phyloP scores from a whole-genome alignment of 352 stramenopile genomes.

The Phytophthora ohioensis region DNA sequence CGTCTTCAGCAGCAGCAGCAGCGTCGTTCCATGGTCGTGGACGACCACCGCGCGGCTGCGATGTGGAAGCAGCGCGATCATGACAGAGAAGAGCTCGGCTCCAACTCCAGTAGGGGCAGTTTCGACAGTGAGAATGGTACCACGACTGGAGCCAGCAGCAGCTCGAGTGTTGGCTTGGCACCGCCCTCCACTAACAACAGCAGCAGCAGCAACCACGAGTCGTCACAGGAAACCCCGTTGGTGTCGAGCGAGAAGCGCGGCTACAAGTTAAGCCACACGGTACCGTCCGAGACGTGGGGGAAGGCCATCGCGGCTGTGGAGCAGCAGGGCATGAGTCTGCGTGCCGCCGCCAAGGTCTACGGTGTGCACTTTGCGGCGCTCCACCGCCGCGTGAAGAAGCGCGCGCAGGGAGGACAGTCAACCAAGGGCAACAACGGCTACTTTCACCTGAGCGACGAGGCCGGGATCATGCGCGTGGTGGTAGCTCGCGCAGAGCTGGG shows the following conservation, averaged over 20 bases:
- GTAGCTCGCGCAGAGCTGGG: constrained; percentile 62
- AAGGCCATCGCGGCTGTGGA: constrained; percentile 65
- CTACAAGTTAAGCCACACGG: constrained; percentile 64
- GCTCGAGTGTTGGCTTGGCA: constrained; percentile 12
- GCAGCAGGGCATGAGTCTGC: constrained; percentile 67
- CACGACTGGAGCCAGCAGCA: constrained; percentile 34
- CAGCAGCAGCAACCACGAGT: background rate
- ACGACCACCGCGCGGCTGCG: constrained; percentile 8
- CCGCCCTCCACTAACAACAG: background rate
- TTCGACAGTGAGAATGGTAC: constrained; percentile 33
- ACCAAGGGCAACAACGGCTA: constrained; percentile 35
- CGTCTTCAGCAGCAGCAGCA: constrained; percentile 25
- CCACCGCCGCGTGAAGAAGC: constrained; percentile 66
- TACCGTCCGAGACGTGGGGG: constrained; percentile 61
- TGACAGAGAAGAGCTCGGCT: constrained; percentile 23
- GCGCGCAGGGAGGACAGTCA: constrained; percentile 39
- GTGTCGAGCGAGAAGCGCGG: constrained; percentile 36
- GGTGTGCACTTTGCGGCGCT: constrained; percentile 69
- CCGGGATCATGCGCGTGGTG: constrained; percentile 61
- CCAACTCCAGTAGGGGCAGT: constrained; percentile 27
- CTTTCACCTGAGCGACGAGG: constrained; percentile 61
- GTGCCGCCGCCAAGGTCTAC: constrained; percentile 52
- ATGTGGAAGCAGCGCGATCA: constrained; percentile 8
- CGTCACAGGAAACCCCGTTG: background rate
- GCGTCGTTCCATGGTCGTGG: constrained; percentile 27